Conservation (phyloP, 2,329 filamentous ascomycete genomes). For the Furcasterigmium furcatum region DNA sequence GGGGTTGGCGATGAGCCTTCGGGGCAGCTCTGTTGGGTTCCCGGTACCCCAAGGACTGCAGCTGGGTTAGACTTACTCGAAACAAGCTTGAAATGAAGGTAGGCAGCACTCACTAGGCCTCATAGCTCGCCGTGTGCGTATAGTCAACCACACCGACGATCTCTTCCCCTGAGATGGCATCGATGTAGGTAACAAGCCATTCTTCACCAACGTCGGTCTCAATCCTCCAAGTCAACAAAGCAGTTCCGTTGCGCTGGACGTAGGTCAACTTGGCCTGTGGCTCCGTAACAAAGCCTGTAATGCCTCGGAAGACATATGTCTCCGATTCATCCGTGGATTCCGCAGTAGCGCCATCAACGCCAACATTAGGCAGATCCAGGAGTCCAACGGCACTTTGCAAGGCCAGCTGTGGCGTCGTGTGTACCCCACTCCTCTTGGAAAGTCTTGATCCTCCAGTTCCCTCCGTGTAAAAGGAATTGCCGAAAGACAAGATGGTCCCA, state of each 20-base stretch:
- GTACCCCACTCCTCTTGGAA: no score
- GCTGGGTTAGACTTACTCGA: not conserved
- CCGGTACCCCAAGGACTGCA: conserved; percentile 44
- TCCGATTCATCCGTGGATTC: conserved; percentile 20
- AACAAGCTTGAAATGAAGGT: not conserved
- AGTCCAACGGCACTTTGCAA: conserved; percentile 34
- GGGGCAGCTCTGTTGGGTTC: conserved; percentile 42
- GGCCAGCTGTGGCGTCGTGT: no score
- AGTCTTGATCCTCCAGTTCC: conserved; percentile 19
- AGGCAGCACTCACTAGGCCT: conserved; percentile 37
- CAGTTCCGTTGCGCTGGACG: conserved; percentile 36
- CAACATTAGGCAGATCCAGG: conserved; percentile 26
- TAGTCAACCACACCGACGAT: conserved; percentile 50
- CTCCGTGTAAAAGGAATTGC: conserved; percentile 42
- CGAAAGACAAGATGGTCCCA: conserved; percentile 50
- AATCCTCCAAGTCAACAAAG: conserved; percentile 47
- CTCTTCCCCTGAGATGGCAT: conserved; percentile 36
- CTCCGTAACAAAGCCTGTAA: conserved; percentile 40
- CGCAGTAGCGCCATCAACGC: conserved; percentile 19
- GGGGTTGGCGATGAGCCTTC: conserved; percentile 37
- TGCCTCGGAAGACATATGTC: conserved; percentile 35
- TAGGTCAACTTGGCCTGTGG: conserved; percentile 50
- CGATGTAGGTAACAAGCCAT: conserved; percentile 52
- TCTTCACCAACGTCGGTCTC: conserved; percentile 49
- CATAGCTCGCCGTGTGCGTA: conserved; percentile 45